Conservation (phyloP, 768 basidiomycete species). For the Rhodosporidiobolus odoratus region DNA sequence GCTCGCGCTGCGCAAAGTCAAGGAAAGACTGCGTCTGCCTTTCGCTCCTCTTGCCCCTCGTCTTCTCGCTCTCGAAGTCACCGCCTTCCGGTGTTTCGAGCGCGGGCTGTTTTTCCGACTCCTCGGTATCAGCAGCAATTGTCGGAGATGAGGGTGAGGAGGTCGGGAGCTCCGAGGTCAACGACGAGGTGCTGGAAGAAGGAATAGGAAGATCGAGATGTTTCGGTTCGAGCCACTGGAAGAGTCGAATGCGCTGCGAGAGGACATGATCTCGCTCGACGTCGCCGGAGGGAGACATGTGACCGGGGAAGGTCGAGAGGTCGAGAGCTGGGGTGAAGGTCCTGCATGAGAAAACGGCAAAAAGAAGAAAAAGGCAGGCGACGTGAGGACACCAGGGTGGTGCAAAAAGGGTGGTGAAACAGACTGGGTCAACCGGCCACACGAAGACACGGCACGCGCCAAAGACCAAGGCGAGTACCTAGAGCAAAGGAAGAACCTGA, state of each 20-base stretch:
- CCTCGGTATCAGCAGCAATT: not conserved
- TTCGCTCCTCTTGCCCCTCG: not conserved
- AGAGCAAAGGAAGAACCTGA: no score
- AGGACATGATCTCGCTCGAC: constrained; percentile 92
- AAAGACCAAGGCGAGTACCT: no score
- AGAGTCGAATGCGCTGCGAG: constrained; percentile 79
- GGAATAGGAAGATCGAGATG: constrained; percentile 76
- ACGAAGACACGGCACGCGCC: no score
- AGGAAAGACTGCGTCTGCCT: constrained; percentile 23
- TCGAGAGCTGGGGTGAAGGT: constrained; percentile 86
- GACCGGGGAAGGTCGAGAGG: constrained; percentile 46
- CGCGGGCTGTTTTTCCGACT: not conserved
- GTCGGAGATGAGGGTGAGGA: not conserved
- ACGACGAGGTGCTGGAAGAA: not conserved
- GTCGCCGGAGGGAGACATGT: constrained; percentile 77
- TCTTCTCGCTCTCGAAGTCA: not conserved
- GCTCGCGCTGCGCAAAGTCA: constrained; percentile 52
- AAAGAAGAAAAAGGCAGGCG: not conserved
- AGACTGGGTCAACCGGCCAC: no score
- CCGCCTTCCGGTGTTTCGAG: not conserved
- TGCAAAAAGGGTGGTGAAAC: no score
- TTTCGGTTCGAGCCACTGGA: constrained; percentile 79
- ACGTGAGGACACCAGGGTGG: no score
- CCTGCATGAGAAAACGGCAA: constrained; percentile 50
- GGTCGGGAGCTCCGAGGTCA: not conserved